Evolutionary conservation across 1,284 basidiomycete genomes (phyloP).

Genomic region (Naganishia cerealis): DNA sequence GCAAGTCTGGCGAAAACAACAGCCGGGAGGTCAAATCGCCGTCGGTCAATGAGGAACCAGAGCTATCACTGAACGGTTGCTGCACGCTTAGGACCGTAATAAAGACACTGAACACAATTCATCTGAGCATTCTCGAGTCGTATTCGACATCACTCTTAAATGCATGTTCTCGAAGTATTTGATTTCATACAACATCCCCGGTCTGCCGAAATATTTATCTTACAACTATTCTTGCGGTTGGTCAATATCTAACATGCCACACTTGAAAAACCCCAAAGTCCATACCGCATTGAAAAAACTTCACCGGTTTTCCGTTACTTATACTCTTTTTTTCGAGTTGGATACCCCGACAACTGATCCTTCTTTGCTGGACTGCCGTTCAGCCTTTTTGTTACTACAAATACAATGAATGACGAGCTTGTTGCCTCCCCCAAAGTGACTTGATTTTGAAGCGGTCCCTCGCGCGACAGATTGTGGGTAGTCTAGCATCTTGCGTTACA

Average conservation of each 20-base stretch:
- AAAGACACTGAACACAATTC: no score
- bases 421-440: not conserved
- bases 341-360: not conserved
- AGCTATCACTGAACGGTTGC: no score
- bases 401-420: not conserved
- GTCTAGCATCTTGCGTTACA: not conserved
- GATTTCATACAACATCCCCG: not conserved
- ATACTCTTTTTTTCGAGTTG: not conserved
- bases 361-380: constrained; percentile 7
- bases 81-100: no score
- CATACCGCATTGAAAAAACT: not conserved
- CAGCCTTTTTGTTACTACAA: not conserved
- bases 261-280: not conserved
- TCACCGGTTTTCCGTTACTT: not conserved
- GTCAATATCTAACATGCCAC: not conserved
- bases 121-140: no score
- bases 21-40: not conserved
- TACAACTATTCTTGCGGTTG: constrained; percentile 2
- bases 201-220: not conserved
- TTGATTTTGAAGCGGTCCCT: not conserved
- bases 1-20: not conserved
- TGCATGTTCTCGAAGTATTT: not conserved
- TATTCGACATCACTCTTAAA: not conserved
- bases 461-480: not conserved
- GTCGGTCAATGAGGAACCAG: no score